Base-by-base conservation (phyloP, 306 rosid species). In the Lathyrus tuberosus region DNA sequence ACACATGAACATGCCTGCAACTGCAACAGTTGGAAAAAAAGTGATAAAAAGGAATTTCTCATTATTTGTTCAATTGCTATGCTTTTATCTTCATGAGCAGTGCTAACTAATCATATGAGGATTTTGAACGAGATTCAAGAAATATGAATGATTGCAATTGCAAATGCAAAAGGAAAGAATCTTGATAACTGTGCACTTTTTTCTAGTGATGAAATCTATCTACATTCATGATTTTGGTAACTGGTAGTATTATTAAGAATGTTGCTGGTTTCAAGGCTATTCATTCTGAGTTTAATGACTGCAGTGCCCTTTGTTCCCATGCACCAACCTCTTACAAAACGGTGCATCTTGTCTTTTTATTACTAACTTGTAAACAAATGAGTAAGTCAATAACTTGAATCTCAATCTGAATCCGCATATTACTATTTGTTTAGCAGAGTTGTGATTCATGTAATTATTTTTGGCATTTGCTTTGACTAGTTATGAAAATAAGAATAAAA, bases 1-100 rank as follows among this genome's bases (percentile, higher is more conserved):
- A 81, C 88, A 76, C 61, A 76, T 80, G 88, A 83, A 69, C 76
- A 74, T 84, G 92, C 79, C 82, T 81, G 87, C 67, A 79, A 73
- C 82, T 81, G 87, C 67, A 79, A 73, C 83, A 66, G 78, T 63
- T 30, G 70, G 59, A 81, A 75, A 82, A 24, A 79, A 72, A 30
- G 70, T 73, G 66, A 37, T 71, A 73, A 63, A 68, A 76, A 76
- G 72, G 81, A 76, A 67, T 67, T 75, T 78, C 71, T 65, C 84
- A 57, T 57, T 57, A 28, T 28, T 57, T 35, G 6, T 56, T 28
- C 16, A 56, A 4, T 56, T 12, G 18, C 15, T 57, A 12, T 28
- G 18, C 81, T 52, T 70, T 70, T 80, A 62, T 72, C 62, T 17
- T 62, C 73, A 22, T 28, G 53, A 69, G 46, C 70, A 69, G 44